These are phyloP conservation scores for Boletus mariae DNA, from an alignment of 1,284 basidiomycete genomes.

Conservation along the genomic window DNA sequence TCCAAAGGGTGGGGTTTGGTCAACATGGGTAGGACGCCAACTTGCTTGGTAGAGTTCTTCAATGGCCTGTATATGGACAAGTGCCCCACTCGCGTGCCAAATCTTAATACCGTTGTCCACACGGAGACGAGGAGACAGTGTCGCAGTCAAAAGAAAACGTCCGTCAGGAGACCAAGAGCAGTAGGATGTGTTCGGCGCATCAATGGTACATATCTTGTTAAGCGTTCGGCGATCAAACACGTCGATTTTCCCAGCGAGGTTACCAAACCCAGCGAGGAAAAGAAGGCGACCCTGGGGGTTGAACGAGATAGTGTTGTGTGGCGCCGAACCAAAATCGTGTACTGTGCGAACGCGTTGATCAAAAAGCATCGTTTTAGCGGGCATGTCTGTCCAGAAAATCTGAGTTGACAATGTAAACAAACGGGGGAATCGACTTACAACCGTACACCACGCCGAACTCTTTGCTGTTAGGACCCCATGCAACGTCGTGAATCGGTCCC, in stretches of 20 bases:
- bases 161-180: constrained; percentile 97
- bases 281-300: constrained; percentile 90
- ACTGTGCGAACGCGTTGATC: constrained; percentile 86
- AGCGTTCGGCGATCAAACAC: constrained; percentile 88
- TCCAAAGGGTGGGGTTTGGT: constrained; percentile 70
- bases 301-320: constrained; percentile 91
- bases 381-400: constrained; percentile 67
- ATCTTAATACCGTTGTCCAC: constrained; percentile 98
- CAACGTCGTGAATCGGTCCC: constrained; percentile 95
- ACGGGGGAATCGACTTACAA: constrained; percentile 54
- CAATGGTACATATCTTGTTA: constrained; percentile 81
- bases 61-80: constrained; percentile 74
- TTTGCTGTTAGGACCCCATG: constrained; percentile 96
- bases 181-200: constrained; percentile 89
- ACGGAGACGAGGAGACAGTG: constrained; percentile 87
- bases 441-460: constrained; percentile 97
- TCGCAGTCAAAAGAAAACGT: constrained; percentile 89
- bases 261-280: constrained; percentile 92
- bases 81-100: constrained; percentile 88
- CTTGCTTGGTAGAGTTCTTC: constrained; percentile 88
- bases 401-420: background rate
- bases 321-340: constrained; percentile 88
- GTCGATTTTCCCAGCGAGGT: constrained; percentile 91
- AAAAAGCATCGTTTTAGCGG: constrained; percentile 89
- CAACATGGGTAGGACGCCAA: constrained; percentile 77